phyloP scores from a whole-genome alignment of 2,329 filamentous ascomycete genomes.

The Diaporthe sp. region DNA sequence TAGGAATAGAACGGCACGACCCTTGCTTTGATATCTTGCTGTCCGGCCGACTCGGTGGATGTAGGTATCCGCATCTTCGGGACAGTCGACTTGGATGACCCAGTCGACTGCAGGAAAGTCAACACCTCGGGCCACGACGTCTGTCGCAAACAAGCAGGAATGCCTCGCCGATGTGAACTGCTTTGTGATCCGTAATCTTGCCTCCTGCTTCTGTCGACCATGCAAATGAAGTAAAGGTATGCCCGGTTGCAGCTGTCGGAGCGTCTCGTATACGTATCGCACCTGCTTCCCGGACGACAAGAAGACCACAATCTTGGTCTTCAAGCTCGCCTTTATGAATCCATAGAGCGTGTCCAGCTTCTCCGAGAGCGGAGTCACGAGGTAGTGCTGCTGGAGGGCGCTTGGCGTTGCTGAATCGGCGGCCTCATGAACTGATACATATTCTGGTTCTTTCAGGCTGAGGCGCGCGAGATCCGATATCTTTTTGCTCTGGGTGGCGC shows the following conservation, averaged over 20 bases:
- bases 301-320: constrained; percentile 96
- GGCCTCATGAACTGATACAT: constrained; percentile 92
- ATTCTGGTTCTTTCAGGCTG: constrained; percentile 91
- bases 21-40: constrained; percentile 90
- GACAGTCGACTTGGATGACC: constrained; percentile 98
- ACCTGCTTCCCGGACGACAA: constrained; percentile 97
- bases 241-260: constrained; percentile 93
- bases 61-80: constrained; percentile 97
- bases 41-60: constrained; percentile 96
- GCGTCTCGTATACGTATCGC: constrained; percentile 93
- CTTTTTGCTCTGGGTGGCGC: constrained; percentile 94
- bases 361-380: constrained; percentile 85
- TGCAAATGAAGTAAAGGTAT: constrained; percentile 93
- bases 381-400: constrained; percentile 91
- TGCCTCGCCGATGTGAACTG: constrained; percentile 86
- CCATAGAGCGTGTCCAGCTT: constrained; percentile 95
- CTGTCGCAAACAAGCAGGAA: constrained; percentile 93
- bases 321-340: constrained; percentile 91
- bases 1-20: constrained; percentile 89
- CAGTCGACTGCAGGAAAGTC: constrained; percentile 98
- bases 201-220: constrained; percentile 92
- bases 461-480: constrained; percentile 92
- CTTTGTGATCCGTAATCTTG: constrained; percentile 87
- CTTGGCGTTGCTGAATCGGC: constrained; percentile 85
- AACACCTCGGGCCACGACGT: constrained; percentile 92